Evolutionary conservation across 208 protist species (phyloP), one percentile per base, ranked within the genome.

Genomic region (Crithidia bombi): DNA sequence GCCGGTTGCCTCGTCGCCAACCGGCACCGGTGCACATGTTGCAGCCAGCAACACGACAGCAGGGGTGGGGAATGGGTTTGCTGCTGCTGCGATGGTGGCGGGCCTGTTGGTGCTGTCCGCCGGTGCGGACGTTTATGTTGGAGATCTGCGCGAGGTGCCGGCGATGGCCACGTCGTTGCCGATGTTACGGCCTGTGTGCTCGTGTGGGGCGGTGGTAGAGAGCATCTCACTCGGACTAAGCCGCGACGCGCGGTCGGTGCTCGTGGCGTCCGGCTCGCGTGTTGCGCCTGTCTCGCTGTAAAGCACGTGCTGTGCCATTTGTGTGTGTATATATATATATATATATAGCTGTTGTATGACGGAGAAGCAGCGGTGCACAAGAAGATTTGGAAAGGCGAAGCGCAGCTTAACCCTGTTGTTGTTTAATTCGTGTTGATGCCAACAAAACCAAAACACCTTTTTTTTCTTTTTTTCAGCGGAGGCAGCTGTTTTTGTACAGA

Each of bases 41-140:
- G 57, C 57, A 17, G 57, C 57, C 12, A 28, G 57, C 43, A 49
- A 35, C 57, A 64, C 57, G n/a, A 17, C 57, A 19, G 57, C 41
- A 3, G 57, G 57, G 6, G 26, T 64, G 1, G 57, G 57, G 11
- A 39, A 38, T 21, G 57, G 57, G 3, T 59, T 59, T 14, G 46
- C 67, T 14, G 21, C 57, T 19, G 67, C 49, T 10, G 57, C 55
- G 57, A 51, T 65, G 57, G 30, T 56, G 7, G 39, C 17, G 11
- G 51, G 25, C 35, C 51, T 56, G 23, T 14, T 73, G 5, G 68
- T 67, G 32, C 25, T 66, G 57, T 59, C 73, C 4, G 50, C 68
- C 35, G 78, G 82, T 5, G 65, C 73, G 26, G 76, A 83, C 33
- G 43, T 87, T n/a, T 76, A 81, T 65, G 61, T 69, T 6, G 78